Evolutionary conservation across 1,284 basidiomycete genomes (phyloP).

Genomic region (Ustilago sp.): DNA sequence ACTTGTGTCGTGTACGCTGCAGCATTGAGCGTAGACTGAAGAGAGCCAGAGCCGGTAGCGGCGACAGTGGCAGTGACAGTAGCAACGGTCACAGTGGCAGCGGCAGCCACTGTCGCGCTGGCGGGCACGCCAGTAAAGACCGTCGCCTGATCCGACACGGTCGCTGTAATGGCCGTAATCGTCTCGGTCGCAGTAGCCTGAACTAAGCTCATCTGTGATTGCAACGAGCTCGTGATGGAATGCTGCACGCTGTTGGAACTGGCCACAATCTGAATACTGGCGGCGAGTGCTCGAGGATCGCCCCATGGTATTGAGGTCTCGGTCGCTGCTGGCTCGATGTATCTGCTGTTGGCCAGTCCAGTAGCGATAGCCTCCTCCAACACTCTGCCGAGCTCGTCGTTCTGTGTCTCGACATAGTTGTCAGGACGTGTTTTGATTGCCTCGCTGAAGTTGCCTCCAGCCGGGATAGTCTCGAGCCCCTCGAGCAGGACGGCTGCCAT

Average conservation of each 20-base stretch:
- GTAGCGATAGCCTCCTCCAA: constrained; percentile 25
- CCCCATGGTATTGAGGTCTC: constrained; percentile 46
- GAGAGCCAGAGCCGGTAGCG: background rate
- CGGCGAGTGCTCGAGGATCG: constrained; percentile 41
- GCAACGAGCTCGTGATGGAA: constrained; percentile 39
- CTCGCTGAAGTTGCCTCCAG: constrained; percentile 45
- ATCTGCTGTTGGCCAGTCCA: constrained; percentile 21
- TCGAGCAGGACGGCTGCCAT: constrained; percentile 56
- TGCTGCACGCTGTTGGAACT: constrained; percentile 46
- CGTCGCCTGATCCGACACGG: constrained; percentile 24
- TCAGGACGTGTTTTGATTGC: constrained; percentile 24
- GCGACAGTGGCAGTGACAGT: background rate
- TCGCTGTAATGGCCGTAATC: constrained; percentile 38
- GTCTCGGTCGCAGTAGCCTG: constrained; percentile 30
- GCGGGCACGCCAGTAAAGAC: constrained; percentile 24
- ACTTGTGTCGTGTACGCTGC: constrained; percentile 1
- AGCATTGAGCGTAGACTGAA: constrained; percentile 5
- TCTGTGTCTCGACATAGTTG: constrained; percentile 33
- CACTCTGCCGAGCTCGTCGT: constrained; percentile 40
- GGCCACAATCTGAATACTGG: constrained; percentile 42
- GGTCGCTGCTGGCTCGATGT: constrained; percentile 32
- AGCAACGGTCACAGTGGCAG: constrained; percentile 7
- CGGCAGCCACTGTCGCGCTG: constrained; percentile 11
- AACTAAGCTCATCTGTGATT: constrained; percentile 21
- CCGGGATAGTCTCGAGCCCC: constrained; percentile 49